Percentiles rank a stretch among this genome's conserved stretches.
These are phyloP conservation scores for Buddleja alternifolia DNA, from an alignment of 257 asterid genomes.

Conservation along the genomic window DNA sequence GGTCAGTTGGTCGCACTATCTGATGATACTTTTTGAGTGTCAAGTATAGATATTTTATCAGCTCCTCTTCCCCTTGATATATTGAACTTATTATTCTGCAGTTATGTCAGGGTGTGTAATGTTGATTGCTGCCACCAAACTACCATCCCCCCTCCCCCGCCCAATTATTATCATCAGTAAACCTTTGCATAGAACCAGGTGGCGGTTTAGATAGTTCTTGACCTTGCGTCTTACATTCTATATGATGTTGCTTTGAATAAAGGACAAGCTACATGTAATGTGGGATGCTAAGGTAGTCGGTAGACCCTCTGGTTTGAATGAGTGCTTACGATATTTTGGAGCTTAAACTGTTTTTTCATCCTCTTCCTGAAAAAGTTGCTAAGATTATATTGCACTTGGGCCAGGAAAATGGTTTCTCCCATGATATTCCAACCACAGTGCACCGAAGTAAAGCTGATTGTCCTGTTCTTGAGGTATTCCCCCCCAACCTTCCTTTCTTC, in stretches of 20 bases:
- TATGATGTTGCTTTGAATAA: conserved; percentile 12
- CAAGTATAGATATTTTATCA: conserved; percentile 3
- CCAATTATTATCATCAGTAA: neutral
- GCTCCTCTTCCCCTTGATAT: conserved; percentile 19
- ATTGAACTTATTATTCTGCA: no score
- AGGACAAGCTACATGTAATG: conserved; percentile 6
- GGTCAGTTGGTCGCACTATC: neutral
- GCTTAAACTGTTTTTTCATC: conserved; percentile 27
- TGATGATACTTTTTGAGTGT: neutral
- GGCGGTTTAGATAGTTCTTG: neutral
- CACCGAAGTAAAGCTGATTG: conserved; percentile 99
- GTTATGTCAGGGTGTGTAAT: neutral
- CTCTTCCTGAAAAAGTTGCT: conserved; percentile 17
- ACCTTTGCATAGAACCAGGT: conserved; percentile 4
- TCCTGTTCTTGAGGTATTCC: conserved; percentile 90
- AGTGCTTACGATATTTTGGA: no score
- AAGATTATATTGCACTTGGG: conserved; percentile 27
- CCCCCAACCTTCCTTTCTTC: neutral
- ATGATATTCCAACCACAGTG: conserved; percentile 96
- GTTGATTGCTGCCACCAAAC: conserved; percentile 11
- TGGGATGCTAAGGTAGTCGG: neutral
- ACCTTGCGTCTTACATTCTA: conserved; percentile 3
- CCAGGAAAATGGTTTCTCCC: conserved; percentile 86
- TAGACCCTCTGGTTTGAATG: no score
- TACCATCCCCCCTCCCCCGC: no score